Conservation (phyloP, 2,329 filamentous ascomycete genomes). For the Arthrobotrys megalospora region DNA sequence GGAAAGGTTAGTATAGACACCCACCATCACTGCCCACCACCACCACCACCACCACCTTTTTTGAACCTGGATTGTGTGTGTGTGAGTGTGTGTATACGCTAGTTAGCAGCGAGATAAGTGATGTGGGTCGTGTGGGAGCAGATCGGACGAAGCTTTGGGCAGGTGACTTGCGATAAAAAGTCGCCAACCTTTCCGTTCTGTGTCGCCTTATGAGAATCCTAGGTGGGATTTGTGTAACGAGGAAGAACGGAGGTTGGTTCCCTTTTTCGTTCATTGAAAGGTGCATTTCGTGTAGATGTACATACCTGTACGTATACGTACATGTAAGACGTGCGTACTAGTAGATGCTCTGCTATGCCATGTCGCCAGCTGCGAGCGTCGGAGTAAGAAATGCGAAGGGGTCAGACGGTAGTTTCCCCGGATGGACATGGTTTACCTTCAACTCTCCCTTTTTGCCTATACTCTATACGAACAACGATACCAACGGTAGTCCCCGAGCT, state of each 20-base stretch:
- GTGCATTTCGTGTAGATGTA: too few species aligned
- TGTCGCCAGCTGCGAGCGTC: not conserved
- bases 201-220: conserved; percentile 14
- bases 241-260: not conserved
- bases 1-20: conserved; percentile 42
- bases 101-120: not conserved
- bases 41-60: not conserved
- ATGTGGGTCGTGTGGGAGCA: conserved; percentile 22
- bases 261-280: conserved; percentile 9
- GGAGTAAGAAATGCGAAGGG: not conserved
- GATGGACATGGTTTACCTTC: conserved; percentile 1
- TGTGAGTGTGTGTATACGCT: too few species aligned
- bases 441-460: conserved; percentile 12
- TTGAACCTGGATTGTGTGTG: not conserved
- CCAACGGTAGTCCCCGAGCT: not conserved
- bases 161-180: conserved; percentile 4
- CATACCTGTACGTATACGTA: too few species aligned
- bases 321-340: too few species aligned
- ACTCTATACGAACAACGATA: not conserved
- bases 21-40: not conserved
- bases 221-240: conserved; percentile 11
- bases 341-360: too few species aligned
- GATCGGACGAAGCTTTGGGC: conserved; percentile 18
- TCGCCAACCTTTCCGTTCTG: conserved; percentile 7
- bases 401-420: conserved; percentile 8